Base-by-base conservation (phyloP, 192 early-diverging fungal species). In the Coemansia guatemalensis region DNA sequence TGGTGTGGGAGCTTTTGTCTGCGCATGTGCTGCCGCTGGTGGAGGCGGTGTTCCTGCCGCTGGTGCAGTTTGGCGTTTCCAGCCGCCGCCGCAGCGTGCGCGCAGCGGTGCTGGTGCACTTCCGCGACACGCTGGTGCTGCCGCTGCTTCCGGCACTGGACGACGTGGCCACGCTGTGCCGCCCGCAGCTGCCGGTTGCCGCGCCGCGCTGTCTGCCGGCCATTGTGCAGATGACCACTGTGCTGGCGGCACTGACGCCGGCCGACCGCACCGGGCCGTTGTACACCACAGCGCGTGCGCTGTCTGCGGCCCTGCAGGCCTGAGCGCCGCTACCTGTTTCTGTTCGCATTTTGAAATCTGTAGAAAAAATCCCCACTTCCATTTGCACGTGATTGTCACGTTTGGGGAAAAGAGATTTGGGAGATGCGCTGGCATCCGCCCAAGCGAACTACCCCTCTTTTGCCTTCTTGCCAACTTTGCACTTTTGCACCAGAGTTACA, bases 1-100 rank as follows among this genome's bases (percentile, higher is more conserved):
- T 88, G 32, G 84, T 88, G 33, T 95, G 93, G 93, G 87, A 84
- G 14, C 89, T 90, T 64, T 88, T 91, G 65, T 91, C 88, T 60
- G 87, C 88, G 8, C 91, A 89, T 24, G 91, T 92, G 11, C 68
- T 95, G 29, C 93, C 93, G 60, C 92, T 90, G 57, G 78, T 95
- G 57, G 89, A 95, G 64, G 93, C 87, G 4, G 91, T 92, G 21
- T 93, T 95, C 68, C 77, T 93, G 4, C 93, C 93, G 9, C 60
- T 93, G 12, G 74, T 56, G 44, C 61, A 68, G 53, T 80, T 70
- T 49, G 27, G 49, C 4, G 23, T 53, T 12, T 62, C 62, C 39
- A 14, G 4, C 5, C 58, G 3, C 3, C 8, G n/a, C 21, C 48
- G 25, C 8, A 53, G 56, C 35, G 66, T 79, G 25, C 60, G 76